phyloP scores from a whole-genome alignment of 768 basidiomycete species.

The Suillus tomentosus region DNA sequence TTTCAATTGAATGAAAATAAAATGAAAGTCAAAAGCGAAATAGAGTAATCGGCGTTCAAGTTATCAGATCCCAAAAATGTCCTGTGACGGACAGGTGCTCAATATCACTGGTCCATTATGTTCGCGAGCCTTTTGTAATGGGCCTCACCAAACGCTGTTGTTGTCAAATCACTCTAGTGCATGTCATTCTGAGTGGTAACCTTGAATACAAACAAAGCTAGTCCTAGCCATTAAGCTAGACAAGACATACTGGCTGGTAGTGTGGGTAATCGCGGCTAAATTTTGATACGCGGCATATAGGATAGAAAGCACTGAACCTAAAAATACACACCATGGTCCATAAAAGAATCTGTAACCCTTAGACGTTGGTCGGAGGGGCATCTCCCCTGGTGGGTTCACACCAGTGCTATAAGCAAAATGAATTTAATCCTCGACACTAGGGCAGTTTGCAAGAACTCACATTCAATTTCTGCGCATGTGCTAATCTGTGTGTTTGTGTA shows the following conservation, averaged over 20 bases:
- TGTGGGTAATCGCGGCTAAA: background rate
- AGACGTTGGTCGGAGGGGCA: background rate
- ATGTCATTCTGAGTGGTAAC: background rate
- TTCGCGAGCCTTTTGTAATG: background rate
- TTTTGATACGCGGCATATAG: background rate
- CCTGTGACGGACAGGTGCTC: background rate
- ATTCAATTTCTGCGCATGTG: conserved; percentile 2
- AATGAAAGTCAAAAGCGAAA: background rate
- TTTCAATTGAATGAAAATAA: background rate
- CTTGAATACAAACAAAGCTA: background rate
- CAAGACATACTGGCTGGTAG: background rate
- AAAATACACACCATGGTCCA: background rate
- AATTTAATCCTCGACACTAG: background rate
- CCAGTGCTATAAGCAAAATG: background rate
- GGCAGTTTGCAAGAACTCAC: background rate
- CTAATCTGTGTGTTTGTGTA: conserved; percentile 26
- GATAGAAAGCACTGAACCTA: background rate
- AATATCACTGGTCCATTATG: background rate
- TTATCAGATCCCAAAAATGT: background rate
- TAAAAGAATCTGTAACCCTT: background rate
- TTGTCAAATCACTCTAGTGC: background rate
- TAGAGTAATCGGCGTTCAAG: background rate
- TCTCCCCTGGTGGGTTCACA: conserved; percentile 1
- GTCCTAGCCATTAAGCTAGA: background rate
- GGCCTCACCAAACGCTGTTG: background rate